Base-by-base conservation (phyloP, 1,284 basidiomycete species). In the Heterobasidion irregulare region DNA sequence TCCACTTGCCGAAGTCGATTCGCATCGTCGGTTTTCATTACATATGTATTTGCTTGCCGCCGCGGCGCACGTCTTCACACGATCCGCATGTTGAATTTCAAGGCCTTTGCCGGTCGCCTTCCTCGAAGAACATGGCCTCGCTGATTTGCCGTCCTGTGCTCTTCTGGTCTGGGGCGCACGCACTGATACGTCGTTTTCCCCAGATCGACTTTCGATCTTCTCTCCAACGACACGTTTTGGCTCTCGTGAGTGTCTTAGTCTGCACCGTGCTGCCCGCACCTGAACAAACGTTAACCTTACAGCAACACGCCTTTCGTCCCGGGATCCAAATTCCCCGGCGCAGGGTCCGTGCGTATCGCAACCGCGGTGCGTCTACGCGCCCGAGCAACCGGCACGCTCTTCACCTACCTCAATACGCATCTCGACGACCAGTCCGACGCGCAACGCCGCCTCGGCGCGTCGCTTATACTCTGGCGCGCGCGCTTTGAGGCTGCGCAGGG, bases 361-460 rank as follows among this genome's bases (percentile, higher is more conserved):
- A 81, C 79, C 2, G 73, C 69, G 0, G 70, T 73, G 0, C 73
- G 67, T 44, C 74, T 82, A 58, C 67, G 65, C 8, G 56, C 64
- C 16, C 62, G 59, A 18, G 55, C 62, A 33, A 58, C 55, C 35
- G 58, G 33, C 18, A 58, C 8, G 36, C 59, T 63, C 8, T 72
- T 82, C 58, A 72, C 73, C 1, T 59, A 76, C 33, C 65, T 82
- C 44, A 80, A 80, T 64, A 77, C 78, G 0, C 80, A 82, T 61
- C 66, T 81, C 45, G 80, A 82, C 64, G 72, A 83, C 57, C 72
- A 71, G 52, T 81, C 78, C n/a, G 79, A 82, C 55, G 71, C 60
- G 1, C 75, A 80, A 62, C 70, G 80, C 26, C 71, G 68, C 26
- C 68, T 80, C 15, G 79, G 70, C 16, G 79, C 78, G 1, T 79